Base-by-base conservation (phyloP, 805 yeast genomes). In the Naumovozyma castellii region DNA sequence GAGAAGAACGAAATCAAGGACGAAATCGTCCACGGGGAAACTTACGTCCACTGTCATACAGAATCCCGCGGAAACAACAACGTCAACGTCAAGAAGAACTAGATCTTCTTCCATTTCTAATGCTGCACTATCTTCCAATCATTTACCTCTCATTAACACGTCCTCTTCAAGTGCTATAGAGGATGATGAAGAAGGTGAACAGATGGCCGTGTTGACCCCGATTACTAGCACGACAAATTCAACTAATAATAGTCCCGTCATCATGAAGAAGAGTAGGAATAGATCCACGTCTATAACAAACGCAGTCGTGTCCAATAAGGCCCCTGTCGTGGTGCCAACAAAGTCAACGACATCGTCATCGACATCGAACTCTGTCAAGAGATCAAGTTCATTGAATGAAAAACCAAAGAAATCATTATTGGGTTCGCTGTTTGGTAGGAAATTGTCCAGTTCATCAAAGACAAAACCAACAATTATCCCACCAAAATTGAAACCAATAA, bases 1-100 rank as follows among this genome's bases (percentile, higher is more conserved):
- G 54, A 77, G 79, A 32, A 44, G 32, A 37, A 18, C 29, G 13
- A 44, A 35, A 20, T 28, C 42, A 32, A 25, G 31, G 14, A 18
- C 30, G n/a, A 25, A 20, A 1, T 34, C 36, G 12, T n/a, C n/a
- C n/a, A n/a, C n/a, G n/a, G n/a, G n/a, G n/a, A n/a, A n/a, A n/a
- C n/a, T n/a, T n/a, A n/a, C n/a, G n/a, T n/a, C n/a, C n/a, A n/a
- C n/a, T n/a, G n/a, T n/a, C n/a, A n/a, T n/a, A n/a, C n/a, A n/a
- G n/a, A n/a, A n/a, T n/a, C n/a, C n/a, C n/a, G n/a, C n/a, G n/a
- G n/a, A n/a, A n/a, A n/a, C n/a, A n/a, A n/a, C n/a, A n/a, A n/a
- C n/a, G 10, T 22, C 10, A 17, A 35, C 34, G 15, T 32, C 34
- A 31, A 38, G 52, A 33, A 54, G 49, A 35, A 29, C 8, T n/a